These are phyloP conservation scores for Podospora appendiculata DNA, from an alignment of 495 filamentous ascomycete genomes.

Conservation along the genomic window DNA sequence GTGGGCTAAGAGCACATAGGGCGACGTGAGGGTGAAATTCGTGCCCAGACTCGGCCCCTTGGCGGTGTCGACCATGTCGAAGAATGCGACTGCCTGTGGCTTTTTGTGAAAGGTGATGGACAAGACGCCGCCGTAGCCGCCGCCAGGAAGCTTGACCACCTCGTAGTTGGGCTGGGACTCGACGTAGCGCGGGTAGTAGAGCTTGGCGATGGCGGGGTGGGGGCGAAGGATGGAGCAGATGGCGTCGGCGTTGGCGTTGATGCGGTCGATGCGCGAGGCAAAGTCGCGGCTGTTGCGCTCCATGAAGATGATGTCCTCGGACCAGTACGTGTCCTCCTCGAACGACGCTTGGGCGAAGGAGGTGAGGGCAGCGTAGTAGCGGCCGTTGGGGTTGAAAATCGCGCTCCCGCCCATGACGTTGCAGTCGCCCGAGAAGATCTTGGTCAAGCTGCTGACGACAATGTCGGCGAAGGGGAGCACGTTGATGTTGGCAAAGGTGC, in stretches of 20 bases:
- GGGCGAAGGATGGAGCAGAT: conserved; percentile 59
- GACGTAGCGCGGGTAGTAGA: conserved; percentile 82
- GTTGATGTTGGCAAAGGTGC: conserved; percentile 92
- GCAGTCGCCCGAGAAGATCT: conserved; percentile 93
- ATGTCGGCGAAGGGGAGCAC: conserved; percentile 84
- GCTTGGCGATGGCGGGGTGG: conserved; percentile 58
- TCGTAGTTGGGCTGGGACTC: conserved; percentile 68
- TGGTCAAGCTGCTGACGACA: conserved; percentile 88
- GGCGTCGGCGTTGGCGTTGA: conserved; percentile 80
- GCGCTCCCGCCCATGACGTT: conserved; percentile 96
- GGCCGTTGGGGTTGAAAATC: conserved; percentile 74
- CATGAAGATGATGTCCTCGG: conserved; percentile 87
- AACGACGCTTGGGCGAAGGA: conserved; percentile 51
- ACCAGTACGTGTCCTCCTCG: conserved; percentile 90
- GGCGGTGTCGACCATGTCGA: conserved; percentile 74
- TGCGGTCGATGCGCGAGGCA: conserved; percentile 68
- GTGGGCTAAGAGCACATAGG: conserved; percentile 88
- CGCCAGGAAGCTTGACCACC: conserved; percentile 59
- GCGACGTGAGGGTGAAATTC: conserved; percentile 86
- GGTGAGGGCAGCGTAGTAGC: conserved; percentile 64
- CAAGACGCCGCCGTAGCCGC: conserved; percentile 87
- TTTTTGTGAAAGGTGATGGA: conserved; percentile 68
- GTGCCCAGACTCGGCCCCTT: conserved; percentile 95
- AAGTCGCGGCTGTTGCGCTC: conserved; percentile 96
- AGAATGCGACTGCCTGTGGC: conserved; percentile 71